These are phyloP conservation scores for Davidsoniella virescens DNA, from an alignment of 2,329 filamentous ascomycete species.

Conservation along the genomic window DNA sequence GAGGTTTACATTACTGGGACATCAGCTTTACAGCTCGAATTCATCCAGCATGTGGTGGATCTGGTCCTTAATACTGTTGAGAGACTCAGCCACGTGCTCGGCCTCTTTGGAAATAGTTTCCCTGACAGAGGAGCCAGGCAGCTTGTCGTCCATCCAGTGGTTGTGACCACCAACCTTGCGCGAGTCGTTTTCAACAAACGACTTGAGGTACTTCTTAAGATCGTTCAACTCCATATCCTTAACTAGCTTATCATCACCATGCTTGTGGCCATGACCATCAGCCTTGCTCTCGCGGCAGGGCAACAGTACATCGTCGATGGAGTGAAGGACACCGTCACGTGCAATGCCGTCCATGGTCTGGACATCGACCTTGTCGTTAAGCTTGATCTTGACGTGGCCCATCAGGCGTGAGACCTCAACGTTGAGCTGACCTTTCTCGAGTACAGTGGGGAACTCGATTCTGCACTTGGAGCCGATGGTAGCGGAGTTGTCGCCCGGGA, in stretches of 20 bases:
- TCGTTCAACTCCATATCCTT: slow-evolving; percentile 13
- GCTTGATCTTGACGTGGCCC: slow-evolving; percentile 52
- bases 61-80: background rate
- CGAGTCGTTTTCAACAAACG: slow-evolving; percentile 6
- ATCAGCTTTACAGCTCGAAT: slow-evolving; percentile 5
- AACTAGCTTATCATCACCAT: slow-evolving; percentile 4
- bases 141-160: slow-evolving; percentile 10
- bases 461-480: slow-evolving; percentile 9
- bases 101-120: background rate
- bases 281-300: slow-evolving; percentile 42
- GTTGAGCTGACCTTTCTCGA: slow-evolving; percentile 47
- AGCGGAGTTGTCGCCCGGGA: slow-evolving; percentile 3
- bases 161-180: slow-evolving; percentile 10
- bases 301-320: slow-evolving; percentile 55
- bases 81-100: background rate
- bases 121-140: background rate
- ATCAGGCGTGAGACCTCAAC: slow-evolving; percentile 56
- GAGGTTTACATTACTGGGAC: background rate
- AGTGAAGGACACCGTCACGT: slow-evolving; percentile 68
- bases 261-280: slow-evolving; percentile 15
- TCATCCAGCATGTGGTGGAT: slow-evolving; percentile 5
- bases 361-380: slow-evolving; percentile 59
- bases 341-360: slow-evolving; percentile 52
- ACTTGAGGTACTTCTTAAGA: slow-evolving; percentile 17
- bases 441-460: slow-evolving; percentile 32